Evolutionary conservation across 2,329 filamentous ascomycete genomes (phyloP).

Genomic region (Colletotrichum filicis): DNA sequence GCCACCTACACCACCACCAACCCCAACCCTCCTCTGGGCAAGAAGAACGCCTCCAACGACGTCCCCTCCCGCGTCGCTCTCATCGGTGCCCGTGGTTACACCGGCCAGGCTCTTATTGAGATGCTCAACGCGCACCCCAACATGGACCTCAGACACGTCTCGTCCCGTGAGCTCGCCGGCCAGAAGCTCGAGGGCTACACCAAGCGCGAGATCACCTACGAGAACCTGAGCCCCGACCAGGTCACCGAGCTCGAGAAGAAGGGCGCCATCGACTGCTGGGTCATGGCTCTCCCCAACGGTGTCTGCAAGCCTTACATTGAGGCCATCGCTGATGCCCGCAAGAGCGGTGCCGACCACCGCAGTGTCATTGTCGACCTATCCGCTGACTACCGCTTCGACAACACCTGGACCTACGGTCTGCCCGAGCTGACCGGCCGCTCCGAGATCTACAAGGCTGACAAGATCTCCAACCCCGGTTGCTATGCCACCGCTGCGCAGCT

Average conservation of each 20-base stretch:
- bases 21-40: slow-evolving; percentile 89
- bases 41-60: slow-evolving; percentile 82
- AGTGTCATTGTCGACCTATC: slow-evolving; percentile 92
- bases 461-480: slow-evolving; percentile 94
- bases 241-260: slow-evolving; percentile 85
- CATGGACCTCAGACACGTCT: slow-evolving; percentile 91
- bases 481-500: slow-evolving; percentile 95
- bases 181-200: slow-evolving; percentile 89
- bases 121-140: slow-evolving; percentile 89
- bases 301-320: slow-evolving; percentile 96
- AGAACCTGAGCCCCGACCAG: slow-evolving; percentile 89
- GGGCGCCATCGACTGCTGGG: slow-evolving; percentile 92
- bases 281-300: slow-evolving; percentile 96
- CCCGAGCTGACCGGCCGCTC: slow-evolving; percentile 85
- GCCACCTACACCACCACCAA: slow-evolving; percentile 71
- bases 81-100: slow-evolving; percentile 94
- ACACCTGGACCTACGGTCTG: slow-evolving; percentile 87
- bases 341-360: slow-evolving; percentile 58
- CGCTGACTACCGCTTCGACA: slow-evolving; percentile 95
- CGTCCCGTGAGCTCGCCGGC: slow-evolving; percentile 90
- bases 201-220: slow-evolving; percentile 92
- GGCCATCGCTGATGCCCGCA: slow-evolving; percentile 79
- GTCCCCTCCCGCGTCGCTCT: slow-evolving; percentile 83
- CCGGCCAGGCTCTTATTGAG: slow-evolving; percentile 88
- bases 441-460: slow-evolving; percentile 79